These are phyloP conservation scores for Pythium graminicola DNA, from an alignment of 352 stramenopile species.

Conservation along the genomic window DNA sequence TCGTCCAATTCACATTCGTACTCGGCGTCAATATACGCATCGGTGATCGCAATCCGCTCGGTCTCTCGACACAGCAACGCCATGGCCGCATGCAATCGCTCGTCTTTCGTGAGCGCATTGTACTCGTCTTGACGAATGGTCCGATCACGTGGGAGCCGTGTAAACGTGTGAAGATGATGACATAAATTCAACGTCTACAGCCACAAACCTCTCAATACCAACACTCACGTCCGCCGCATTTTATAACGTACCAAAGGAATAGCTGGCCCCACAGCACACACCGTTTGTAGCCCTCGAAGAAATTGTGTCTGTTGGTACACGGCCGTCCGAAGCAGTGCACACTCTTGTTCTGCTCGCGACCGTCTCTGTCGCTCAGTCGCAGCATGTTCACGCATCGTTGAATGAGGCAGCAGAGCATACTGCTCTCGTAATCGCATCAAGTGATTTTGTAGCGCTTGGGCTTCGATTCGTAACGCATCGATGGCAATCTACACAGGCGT, in stretches of 20 bases:
- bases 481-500: background rate
- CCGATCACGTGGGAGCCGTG: conserved; percentile 10
- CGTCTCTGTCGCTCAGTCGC: conserved; percentile 2
- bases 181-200: conserved; percentile 13
- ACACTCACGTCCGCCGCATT: too few relatives aligned
- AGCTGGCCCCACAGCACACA: background rate
- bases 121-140: conserved; percentile 8
- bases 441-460: background rate
- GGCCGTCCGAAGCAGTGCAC: conserved; percentile 1
- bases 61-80: conserved; percentile 16
- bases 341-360: conserved; percentile 8
- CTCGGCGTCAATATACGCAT: conserved; percentile 1
- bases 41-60: background rate
- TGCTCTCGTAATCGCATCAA: background rate
- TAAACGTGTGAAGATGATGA: conserved; percentile 21
- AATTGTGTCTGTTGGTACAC: conserved; percentile 10
- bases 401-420: background rate
- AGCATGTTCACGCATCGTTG: background rate
- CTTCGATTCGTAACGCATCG: background rate
- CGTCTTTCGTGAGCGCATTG: background rate
- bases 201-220: too few relatives aligned
- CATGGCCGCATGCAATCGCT: conserved; percentile 2
- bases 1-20: conserved; percentile 3
- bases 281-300: background rate
- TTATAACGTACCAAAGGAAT: background rate